phyloP scores from a whole-genome alignment of 306 rosid species.

The Cicer pinnatifidum region DNA sequence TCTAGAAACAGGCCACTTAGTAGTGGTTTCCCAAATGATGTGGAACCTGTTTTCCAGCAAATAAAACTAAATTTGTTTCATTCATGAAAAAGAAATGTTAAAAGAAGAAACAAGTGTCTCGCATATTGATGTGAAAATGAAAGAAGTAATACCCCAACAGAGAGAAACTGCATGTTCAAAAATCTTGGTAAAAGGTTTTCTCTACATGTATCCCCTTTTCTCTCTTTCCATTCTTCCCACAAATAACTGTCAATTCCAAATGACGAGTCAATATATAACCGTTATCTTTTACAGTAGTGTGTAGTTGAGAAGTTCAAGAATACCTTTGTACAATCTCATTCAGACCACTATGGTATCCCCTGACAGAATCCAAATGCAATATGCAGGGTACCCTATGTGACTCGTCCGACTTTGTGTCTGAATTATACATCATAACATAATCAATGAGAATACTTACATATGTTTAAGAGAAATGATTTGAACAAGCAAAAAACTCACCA shows the following conservation, averaged over 20 bases:
- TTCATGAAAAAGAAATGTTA: background rate
- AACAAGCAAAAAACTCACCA: slow-evolving; percentile 54
- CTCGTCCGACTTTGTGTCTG: slow-evolving; percentile 57
- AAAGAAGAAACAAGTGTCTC: background rate
- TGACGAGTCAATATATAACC: slow-evolving; percentile 11
- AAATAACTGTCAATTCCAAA: background rate
- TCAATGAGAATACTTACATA: no score
- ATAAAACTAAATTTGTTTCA: background rate
- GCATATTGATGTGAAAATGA: slow-evolving; percentile 1
- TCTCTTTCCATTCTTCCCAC: no score
- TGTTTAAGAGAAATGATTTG: slow-evolving; percentile 11
- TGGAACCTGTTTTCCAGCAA: no score
- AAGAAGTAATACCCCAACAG: slow-evolving; percentile 59
- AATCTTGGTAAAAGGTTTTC: no score
- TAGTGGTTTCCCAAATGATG: background rate
- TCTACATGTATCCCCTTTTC: no score
- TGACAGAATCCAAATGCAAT: slow-evolving; percentile 86
- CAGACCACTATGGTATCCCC: slow-evolving; percentile 71
- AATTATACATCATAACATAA: slow-evolving; percentile 40
- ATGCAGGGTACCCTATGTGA: slow-evolving; percentile 67
- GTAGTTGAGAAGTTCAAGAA: slow-evolving; percentile 40
- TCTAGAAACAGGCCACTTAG: no score
- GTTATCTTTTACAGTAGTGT: background rate
- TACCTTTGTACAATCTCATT: slow-evolving; percentile 80
- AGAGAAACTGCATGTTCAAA: slow-evolving; percentile 52